phyloP scores from a whole-genome alignment of 1,139 yeast genomes.

The Diutina scorzettiae region DNA sequence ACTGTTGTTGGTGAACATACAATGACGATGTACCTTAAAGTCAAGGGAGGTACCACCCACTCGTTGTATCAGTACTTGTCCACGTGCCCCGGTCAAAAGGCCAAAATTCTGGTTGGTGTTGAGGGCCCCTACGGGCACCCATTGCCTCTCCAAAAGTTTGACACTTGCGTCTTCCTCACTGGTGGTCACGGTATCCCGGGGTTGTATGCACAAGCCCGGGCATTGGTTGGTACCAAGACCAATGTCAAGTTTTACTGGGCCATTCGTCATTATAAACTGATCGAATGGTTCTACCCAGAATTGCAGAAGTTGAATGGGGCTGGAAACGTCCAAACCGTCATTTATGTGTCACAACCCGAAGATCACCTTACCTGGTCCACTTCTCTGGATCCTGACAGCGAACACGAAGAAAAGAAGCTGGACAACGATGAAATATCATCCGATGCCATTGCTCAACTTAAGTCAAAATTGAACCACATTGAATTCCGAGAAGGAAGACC shows the following conservation, averaged over 20 bases:
- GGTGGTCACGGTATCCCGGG: conserved; percentile 13
- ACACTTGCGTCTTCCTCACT: conserved; percentile 41
- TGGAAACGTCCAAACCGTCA: conserved; percentile 20
- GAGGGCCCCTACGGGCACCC: conserved; percentile 52
- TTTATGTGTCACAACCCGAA: conserved; percentile 35
- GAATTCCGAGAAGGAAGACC: conserved; percentile 10
- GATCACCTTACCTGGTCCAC: background rate
- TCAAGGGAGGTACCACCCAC: conserved; percentile 28
- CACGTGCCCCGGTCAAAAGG: conserved; percentile 33
- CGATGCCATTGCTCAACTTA: background rate
- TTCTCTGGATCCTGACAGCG: conserved; percentile 5
- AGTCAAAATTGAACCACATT: conserved; percentile 8
- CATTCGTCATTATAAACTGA: conserved; percentile 29
- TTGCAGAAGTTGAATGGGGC: conserved; percentile 19
- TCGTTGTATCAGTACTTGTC: conserved; percentile 26
- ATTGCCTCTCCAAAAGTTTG: conserved; percentile 32
- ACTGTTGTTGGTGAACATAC: conserved; percentile 18
- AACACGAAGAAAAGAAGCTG: conserved; percentile 6
- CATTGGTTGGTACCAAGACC: conserved; percentile 7
- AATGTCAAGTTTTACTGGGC: conserved; percentile 39
- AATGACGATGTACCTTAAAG: conserved; percentile 29
- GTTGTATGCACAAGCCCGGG: conserved; percentile 9
- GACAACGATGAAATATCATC: background rate
- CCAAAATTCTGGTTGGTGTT: conserved; percentile 27
- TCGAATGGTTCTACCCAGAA: conserved; percentile 42